Evolutionary conservation across 495 filamentous ascomycete species (phyloP).

Genomic region (Lophiotrema nucula): DNA sequence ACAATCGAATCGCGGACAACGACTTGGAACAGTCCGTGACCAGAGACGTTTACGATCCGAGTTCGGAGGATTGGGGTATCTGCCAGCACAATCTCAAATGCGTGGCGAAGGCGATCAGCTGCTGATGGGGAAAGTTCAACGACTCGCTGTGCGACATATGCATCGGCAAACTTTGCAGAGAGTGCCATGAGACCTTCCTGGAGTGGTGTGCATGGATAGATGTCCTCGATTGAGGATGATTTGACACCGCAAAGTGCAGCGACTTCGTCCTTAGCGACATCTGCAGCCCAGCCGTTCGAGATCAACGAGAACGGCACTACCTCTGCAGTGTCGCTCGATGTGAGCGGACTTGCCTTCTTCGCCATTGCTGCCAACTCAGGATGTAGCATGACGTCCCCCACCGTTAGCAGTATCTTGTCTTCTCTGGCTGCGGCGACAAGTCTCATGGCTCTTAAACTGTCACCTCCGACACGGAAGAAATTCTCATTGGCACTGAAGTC

Average conservation of each 20-base stretch:
- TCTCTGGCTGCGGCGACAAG: slow-evolving; percentile 31
- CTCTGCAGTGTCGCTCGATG: background rate
- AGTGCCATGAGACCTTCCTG: slow-evolving; percentile 33
- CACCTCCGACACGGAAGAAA: slow-evolving; percentile 38
- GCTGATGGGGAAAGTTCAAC: slow-evolving; percentile 14
- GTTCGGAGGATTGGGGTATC: slow-evolving; percentile 58
- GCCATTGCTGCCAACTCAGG: slow-evolving; percentile 52
- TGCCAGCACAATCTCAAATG: slow-evolving; percentile 50
- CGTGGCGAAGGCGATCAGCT: slow-evolving; percentile 25
- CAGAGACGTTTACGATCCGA: slow-evolving; percentile 56
- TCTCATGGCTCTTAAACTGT: slow-evolving; percentile 36
- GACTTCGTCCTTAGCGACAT: slow-evolving; percentile 12
- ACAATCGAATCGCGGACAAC: slow-evolving; percentile 51
- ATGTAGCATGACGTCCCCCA: slow-evolving; percentile 52
- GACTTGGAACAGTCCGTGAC: slow-evolving; percentile 57
- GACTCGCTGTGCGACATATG: slow-evolving; percentile 31
- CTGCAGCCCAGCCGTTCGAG: slow-evolving; percentile 5
- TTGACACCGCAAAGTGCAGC: slow-evolving; percentile 13
- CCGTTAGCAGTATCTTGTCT: slow-evolving; percentile 39
- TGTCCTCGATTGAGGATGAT: slow-evolving; percentile 8
- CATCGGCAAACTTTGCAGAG: slow-evolving; percentile 28
- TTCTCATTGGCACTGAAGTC: slow-evolving; percentile 28
- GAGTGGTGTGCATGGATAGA: slow-evolving; percentile 27
- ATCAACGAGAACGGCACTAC: slow-evolving; percentile 31
- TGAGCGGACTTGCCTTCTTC: slow-evolving; percentile 11